Conservation (phyloP, 1,284 basidiomycete species). For the Pseudomicrostroma phylloplanum region DNA sequence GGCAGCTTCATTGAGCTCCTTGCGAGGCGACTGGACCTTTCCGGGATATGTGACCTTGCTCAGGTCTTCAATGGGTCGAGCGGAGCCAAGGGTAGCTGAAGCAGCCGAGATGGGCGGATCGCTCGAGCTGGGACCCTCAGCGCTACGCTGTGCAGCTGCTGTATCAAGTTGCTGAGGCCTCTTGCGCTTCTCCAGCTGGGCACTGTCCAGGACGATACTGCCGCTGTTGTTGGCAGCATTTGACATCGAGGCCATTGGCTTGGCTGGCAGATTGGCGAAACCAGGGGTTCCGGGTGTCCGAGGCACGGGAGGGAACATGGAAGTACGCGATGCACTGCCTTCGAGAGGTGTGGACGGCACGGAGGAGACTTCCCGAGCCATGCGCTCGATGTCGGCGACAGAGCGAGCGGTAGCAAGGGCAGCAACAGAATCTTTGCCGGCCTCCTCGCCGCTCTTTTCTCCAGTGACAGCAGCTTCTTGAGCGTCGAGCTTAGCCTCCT, state of each 20-base stretch:
- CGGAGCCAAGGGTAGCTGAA: constrained; percentile 31
- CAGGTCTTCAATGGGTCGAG: constrained; percentile 73
- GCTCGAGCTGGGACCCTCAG: not conserved
- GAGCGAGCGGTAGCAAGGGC: constrained; percentile 25
- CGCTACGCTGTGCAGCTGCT: constrained; percentile 7
- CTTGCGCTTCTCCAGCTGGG: constrained; percentile 41
- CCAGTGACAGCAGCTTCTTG: not conserved
- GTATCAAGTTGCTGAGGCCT: constrained; percentile 16
- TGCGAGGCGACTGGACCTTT: constrained; percentile 71
- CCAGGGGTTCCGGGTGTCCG: constrained; percentile 43
- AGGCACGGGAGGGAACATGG: constrained; percentile 31
- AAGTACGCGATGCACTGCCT: constrained; percentile 24
- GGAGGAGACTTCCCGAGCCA: constrained; percentile 44
- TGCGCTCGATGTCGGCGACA: constrained; percentile 41
- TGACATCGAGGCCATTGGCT: constrained; percentile 33
- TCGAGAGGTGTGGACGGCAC: constrained; percentile 40
- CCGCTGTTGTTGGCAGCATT: constrained; percentile 8
- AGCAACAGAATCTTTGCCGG: constrained; percentile 14
- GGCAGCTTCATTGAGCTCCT: constrained; percentile 76
- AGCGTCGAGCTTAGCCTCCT: constrained; percentile 10
- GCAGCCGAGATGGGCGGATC: constrained; percentile 31
- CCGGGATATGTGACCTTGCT: constrained; percentile 73
- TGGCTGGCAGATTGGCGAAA: constrained; percentile 44
- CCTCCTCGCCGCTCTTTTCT: constrained; percentile 8
- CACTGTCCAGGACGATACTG: constrained; percentile 42